Percentiles rank a stretch among this genome's conserved stretches.
phyloP scores from a whole-genome alignment of 2,329 filamentous ascomycete species.

The Daldinia sp. region DNA sequence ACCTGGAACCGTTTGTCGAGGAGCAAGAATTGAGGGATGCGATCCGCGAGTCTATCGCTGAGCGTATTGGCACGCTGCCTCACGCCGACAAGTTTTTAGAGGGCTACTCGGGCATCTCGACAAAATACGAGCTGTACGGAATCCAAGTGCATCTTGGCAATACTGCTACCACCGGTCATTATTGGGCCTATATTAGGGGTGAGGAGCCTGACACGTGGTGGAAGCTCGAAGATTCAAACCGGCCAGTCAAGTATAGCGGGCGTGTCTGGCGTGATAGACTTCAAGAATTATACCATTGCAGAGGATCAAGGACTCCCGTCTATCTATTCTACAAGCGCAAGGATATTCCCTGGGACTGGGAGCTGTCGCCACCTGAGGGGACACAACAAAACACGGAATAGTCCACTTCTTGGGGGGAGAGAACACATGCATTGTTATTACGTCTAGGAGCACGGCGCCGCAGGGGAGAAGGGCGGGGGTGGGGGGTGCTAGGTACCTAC shows the following conservation, averaged over 20 bases:
- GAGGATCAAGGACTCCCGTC: slow-evolving; percentile 19
- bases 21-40: too few species aligned
- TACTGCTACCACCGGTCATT: slow-evolving; percentile 77
- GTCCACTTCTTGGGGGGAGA: too few species aligned
- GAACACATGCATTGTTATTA: background rate
- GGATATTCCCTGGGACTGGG: slow-evolving; percentile 24
- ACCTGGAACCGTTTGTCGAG: slow-evolving; percentile 56
- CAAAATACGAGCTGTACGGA: slow-evolving; percentile 86
- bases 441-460: background rate
- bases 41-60: background rate
- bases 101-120: too few species aligned
- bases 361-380: too few species aligned
- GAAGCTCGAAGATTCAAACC: too few species aligned
- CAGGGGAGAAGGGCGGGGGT: background rate
- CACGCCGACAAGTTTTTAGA: too few species aligned
- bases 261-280: slow-evolving; percentile 3
- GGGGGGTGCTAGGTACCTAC: too few species aligned
- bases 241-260: too few species aligned
- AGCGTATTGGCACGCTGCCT: too few species aligned
- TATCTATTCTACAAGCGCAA: slow-evolving; percentile 39
- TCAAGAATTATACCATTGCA: slow-evolving; percentile 8
- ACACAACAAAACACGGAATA: too few species aligned
- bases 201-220: slow-evolving; percentile 49
- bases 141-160: slow-evolving; percentile 80
- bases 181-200: slow-evolving; percentile 72